phyloP scores from a whole-genome alignment of 78 protist species.

The Dictyostelium capitatum region DNA sequence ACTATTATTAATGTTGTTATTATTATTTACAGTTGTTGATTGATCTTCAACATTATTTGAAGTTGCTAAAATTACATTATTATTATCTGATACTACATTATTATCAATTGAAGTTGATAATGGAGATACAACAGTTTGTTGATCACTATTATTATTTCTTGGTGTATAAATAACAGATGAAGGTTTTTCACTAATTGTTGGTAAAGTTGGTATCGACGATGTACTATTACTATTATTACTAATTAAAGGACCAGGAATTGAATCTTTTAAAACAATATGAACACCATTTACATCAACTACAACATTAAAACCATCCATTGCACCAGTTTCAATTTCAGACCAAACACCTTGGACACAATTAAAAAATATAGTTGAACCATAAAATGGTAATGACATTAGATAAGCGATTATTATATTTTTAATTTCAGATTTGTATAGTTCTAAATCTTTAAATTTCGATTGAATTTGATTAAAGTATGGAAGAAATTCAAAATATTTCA shows the following conservation, averaged over 20 bases:
- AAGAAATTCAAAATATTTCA: conserved; percentile 2
- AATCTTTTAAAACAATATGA: conserved; percentile 46
- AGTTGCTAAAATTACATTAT: neutral
- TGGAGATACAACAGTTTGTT: neutral
- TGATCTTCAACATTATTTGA: too few relatives aligned
- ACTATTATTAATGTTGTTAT: conserved; percentile 21
- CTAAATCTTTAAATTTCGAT: neutral
- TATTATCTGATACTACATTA: neutral
- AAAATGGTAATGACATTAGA: conserved; percentile 56
- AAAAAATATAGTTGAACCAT: conserved; percentile 40
- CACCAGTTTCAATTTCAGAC: conserved; percentile 72
- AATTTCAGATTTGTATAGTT: conserved; percentile 1
- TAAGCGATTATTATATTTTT: conserved; percentile 17
- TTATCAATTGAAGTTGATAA: neutral
- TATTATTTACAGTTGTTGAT: conserved; percentile 14
- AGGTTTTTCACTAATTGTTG: neutral
- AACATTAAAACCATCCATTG: conserved; percentile 57
- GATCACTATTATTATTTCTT: neutral
- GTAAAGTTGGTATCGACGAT: neutral
- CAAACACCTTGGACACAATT: conserved; percentile 50
- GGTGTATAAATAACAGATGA: neutral
- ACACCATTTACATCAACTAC: conserved; percentile 60
- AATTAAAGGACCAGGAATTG: conserved; percentile 23
- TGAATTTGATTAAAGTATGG: neutral
- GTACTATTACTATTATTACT: neutral